A percentile compares a stretch with the other conserved stretches of the same genome.
Evolutionary conservation across 768 basidiomycete species (phyloP).

Genomic region (Suillus sp.): DNA sequence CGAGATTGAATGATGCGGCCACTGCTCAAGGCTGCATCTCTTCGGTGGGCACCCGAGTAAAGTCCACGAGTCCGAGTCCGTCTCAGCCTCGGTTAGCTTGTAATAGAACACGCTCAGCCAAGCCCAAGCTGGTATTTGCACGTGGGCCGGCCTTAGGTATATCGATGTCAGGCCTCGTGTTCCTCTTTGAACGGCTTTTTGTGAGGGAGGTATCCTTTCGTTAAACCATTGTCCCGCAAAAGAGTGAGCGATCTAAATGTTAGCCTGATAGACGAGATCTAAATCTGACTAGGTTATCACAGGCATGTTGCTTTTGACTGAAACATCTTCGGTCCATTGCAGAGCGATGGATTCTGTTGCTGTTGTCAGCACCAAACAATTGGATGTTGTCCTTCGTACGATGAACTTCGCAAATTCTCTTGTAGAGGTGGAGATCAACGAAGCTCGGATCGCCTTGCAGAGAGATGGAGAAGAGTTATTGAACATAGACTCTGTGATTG

Average conservation of each 20-base stretch:
- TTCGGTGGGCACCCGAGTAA: constrained; percentile 4
- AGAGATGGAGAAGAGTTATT: constrained; percentile 3
- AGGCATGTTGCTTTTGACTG: not conserved
- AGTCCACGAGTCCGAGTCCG: not conserved
- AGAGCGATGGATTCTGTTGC: not conserved
- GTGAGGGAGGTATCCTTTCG: not conserved
- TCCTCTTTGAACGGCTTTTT: not conserved
- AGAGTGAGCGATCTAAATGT: not conserved
- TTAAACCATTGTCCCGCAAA: not conserved
- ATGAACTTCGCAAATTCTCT: not conserved
- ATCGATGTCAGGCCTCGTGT: not conserved
- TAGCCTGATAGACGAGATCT: not conserved
- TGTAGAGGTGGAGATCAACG: not conserved
- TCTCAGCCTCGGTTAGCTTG: not conserved
- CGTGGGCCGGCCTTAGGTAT: not conserved
- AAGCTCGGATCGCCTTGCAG: constrained; percentile 1
- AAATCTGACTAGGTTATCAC: not conserved
- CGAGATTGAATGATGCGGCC: not conserved
- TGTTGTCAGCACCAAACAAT: not conserved
- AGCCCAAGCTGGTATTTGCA: not conserved
- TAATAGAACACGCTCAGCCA: constrained; percentile 5
- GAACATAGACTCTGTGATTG: not conserved
- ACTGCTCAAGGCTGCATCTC: not conserved
- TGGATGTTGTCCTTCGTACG: not conserved
- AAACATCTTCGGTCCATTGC: not conserved